Evolutionary conservation across 805 yeast species (phyloP), one percentile per base, ranked within the genome.

Genomic region (Spathaspora hagerdaliae): DNA sequence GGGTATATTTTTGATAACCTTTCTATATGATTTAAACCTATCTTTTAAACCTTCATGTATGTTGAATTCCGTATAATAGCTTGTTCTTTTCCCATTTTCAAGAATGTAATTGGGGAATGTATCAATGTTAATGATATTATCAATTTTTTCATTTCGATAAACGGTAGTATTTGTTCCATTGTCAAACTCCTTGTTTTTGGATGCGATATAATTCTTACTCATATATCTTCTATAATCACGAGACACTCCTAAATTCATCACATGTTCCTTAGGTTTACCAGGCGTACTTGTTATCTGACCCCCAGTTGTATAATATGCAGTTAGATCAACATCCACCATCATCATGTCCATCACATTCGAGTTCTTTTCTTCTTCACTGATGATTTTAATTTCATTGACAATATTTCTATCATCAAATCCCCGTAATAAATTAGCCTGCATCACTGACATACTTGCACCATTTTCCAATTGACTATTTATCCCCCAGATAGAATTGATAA

Each of bases 381-480:
- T 51, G 5, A 56, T 53, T 7, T 50, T 51, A 7, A 74, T 55
- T 31, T 63, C 65, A 26, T 75, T 70, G 12, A 79, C 75, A n/a
- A 82, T 61, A 38, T 75, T 78, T 45, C 85, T 63, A 12, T 63
- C 60, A 0, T 69, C 46, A 11, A 74, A 75, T 6, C 69, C 64
- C 0, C 72, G 64, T 26, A 82, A 53, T 0, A 75, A 64, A 41
- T 65, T 60, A 33, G 66, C 71, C 45, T 71, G 74, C 5, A 85
- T 56, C 3, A 64, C 64, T 14, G 63, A 60, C 79, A 83, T 77
- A 5, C 65, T 55, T 0, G 59, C 52, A 9, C 64, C 57, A 11
- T 50, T 45, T 0, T 55, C 47, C 9, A 67, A 57, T 41, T 76
- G 73, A 42, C 74, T 65, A 41, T 55, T 45, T 27, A 66, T 49